Conservation (phyloP, 805 yeast genomes). For the Kodamaea laetipori region DNA sequence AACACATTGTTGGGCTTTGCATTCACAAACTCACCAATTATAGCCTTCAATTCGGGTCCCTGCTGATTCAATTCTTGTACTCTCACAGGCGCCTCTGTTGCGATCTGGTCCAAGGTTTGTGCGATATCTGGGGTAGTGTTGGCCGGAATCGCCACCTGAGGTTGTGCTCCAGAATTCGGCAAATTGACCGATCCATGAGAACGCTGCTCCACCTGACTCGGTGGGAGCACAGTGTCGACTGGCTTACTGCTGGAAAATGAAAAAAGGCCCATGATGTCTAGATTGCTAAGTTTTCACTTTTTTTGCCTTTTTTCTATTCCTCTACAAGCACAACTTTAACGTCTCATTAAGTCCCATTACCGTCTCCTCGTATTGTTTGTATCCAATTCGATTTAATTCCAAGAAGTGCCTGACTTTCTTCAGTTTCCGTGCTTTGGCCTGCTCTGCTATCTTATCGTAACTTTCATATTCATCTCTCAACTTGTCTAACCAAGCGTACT, state of each 20-base stretch:
- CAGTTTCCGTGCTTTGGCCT: slow-evolving; percentile 8
- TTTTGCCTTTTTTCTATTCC: not conserved
- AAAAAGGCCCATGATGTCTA: slow-evolving; percentile 20
- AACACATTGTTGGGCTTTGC: slow-evolving; percentile 36
- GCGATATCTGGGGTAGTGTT: slow-evolving; percentile 25
- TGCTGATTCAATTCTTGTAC: slow-evolving; percentile 5
- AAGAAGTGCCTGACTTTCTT: slow-evolving; percentile 12
- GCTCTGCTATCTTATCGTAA: not conserved
- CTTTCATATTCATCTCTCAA: slow-evolving; percentile 9
- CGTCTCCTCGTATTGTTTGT: slow-evolving; percentile 25
- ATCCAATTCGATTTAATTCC: slow-evolving; percentile 18
- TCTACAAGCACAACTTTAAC: slow-evolving; percentile 27
- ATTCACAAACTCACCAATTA: slow-evolving; percentile 34
- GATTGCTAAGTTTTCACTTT: not conserved
- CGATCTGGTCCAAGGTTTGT: slow-evolving; percentile 31
- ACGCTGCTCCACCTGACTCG: slow-evolving; percentile 27
- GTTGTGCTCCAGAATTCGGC: slow-evolving; percentile 9
- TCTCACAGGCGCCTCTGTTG: slow-evolving; percentile 12
- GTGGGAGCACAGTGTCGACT: not conserved
- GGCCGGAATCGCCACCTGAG: slow-evolving; percentile 1
- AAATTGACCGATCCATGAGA: slow-evolving; percentile 28
- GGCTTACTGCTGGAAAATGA: slow-evolving; percentile 15
- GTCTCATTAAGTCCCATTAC: slow-evolving; percentile 33
- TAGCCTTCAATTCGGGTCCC: slow-evolving; percentile 15
- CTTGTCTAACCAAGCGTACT: slow-evolving; percentile 25